Conservation (phyloP, 345 rosid genomes). For the Dipteronia dyeriana region DNA sequence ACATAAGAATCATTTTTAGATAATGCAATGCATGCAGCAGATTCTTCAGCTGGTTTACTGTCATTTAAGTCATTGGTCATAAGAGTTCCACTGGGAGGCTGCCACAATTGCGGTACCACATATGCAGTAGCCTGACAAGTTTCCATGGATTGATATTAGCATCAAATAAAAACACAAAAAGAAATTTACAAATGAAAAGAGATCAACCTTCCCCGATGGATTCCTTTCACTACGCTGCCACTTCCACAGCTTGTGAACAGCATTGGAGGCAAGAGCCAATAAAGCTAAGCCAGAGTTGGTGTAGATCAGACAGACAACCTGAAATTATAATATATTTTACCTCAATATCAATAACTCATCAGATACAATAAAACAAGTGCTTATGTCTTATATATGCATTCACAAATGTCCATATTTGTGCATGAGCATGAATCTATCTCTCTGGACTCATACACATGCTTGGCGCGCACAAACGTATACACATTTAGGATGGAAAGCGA, state of each 20-base stretch:
- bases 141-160: constrained; percentile 11
- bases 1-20: constrained; percentile 92
- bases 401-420: neutral
- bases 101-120: constrained; percentile 70
- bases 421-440: neutral
- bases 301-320: constrained; percentile 58
- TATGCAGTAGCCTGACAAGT: constrained; percentile 63
- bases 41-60: constrained; percentile 54
- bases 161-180: neutral
- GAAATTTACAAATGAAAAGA: constrained; percentile 12
- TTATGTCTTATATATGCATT: neutral
- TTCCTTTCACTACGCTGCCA: constrained; percentile 64
- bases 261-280: constrained; percentile 57
- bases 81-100: constrained; percentile 69
- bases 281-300: constrained; percentile 62
- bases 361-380: neutral
- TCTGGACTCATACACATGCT: neutral
- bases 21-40: constrained; percentile 80
- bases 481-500: neutral
- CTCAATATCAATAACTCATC: neutral
- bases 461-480: neutral
- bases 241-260: constrained; percentile 74
- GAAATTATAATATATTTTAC: constrained; percentile 18
- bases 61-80: constrained; percentile 78
- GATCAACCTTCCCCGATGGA: constrained; percentile 53